phyloP scores from a whole-genome alignment of 345 rosid genomes.

The Aegle marmelos region DNA sequence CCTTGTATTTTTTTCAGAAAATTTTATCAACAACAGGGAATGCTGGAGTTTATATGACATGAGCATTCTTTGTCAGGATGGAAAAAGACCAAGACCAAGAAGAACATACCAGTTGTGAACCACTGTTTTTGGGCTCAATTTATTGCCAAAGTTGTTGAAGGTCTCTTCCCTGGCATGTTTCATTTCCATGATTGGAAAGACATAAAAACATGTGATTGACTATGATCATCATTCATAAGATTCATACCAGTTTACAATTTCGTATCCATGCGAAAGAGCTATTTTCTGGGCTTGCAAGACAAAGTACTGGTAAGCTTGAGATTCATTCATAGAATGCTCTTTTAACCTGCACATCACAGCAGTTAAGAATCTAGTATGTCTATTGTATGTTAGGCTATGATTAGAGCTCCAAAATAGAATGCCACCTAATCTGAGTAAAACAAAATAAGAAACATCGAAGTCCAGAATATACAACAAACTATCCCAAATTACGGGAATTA shows the following conservation, averaged over 20 bases:
- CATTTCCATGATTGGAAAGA: slow-evolving; percentile 13
- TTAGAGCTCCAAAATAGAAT: background rate
- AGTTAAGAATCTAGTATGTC: slow-evolving; percentile 6
- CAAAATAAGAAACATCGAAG: background rate
- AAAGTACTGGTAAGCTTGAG: slow-evolving; percentile 63
- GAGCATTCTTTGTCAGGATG: background rate
- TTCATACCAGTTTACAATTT: slow-evolving; percentile 59
- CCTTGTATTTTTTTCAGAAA: background rate
- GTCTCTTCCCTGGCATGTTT: slow-evolving; percentile 72
- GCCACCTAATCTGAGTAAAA: background rate
- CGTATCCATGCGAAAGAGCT: slow-evolving; percentile 65
- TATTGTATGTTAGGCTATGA: background rate
- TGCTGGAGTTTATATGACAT: background rate
- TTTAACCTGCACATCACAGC: slow-evolving; percentile 40
- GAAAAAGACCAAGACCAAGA: background rate
- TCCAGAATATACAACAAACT: background rate
- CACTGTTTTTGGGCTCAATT: slow-evolving; percentile 57
- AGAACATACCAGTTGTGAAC: slow-evolving; percentile 69
- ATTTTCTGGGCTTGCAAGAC: slow-evolving; percentile 59
- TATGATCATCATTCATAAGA: background rate
- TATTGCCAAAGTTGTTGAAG: slow-evolving; percentile 58
- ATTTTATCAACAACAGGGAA: background rate
- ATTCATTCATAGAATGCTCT: slow-evolving; percentile 39
- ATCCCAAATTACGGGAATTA: background rate
- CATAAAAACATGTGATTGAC: background rate